A percentile compares a stretch with the other conserved stretches of the same genome.
phyloP scores from a whole-genome alignment of 345 rosid species.

The Combretum micranthum region DNA sequence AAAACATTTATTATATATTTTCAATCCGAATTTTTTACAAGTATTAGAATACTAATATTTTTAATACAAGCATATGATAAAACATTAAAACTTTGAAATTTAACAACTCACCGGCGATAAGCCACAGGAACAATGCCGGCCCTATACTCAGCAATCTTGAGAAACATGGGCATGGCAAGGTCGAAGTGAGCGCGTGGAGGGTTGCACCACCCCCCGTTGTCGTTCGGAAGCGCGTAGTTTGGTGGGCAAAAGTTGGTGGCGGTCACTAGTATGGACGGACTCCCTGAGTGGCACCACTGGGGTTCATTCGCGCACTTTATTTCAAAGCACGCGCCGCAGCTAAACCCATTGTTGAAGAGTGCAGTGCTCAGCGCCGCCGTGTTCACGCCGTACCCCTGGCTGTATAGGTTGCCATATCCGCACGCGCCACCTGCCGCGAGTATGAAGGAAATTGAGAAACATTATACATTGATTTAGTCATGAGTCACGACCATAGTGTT shows the following conservation, averaged over 20 bases:
- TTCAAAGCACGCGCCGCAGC: conserved; percentile 71
- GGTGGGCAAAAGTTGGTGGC: conserved; percentile 79
- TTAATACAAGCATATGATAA: background rate
- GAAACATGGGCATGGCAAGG: conserved; percentile 25
- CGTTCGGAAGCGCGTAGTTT: conserved; percentile 13
- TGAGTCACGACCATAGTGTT: no score
- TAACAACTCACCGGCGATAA: conserved; percentile 14
- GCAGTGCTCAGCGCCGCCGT: conserved; percentile 76
- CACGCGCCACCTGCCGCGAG: conserved; percentile 54
- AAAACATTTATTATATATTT: no score
- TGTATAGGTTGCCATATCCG: conserved; percentile 64
- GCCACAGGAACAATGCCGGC: conserved; percentile 22
- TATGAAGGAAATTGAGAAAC: background rate
- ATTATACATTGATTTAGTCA: no score
- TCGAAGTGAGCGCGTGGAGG: conserved; percentile 22
- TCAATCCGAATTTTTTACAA: no score
- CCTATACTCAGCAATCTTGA: conserved; percentile 18
- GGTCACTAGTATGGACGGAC: conserved; percentile 56
- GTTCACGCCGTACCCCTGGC: conserved; percentile 74
- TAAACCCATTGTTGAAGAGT: conserved; percentile 54
- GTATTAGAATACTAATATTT: no score
- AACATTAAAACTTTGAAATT: background rate
- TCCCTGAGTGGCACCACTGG: conserved; percentile 61
- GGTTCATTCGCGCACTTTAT: conserved; percentile 56
- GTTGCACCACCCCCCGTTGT: conserved; percentile 24